Conservation (phyloP, 306 rosid genomes). For the Rosa persica region DNA sequence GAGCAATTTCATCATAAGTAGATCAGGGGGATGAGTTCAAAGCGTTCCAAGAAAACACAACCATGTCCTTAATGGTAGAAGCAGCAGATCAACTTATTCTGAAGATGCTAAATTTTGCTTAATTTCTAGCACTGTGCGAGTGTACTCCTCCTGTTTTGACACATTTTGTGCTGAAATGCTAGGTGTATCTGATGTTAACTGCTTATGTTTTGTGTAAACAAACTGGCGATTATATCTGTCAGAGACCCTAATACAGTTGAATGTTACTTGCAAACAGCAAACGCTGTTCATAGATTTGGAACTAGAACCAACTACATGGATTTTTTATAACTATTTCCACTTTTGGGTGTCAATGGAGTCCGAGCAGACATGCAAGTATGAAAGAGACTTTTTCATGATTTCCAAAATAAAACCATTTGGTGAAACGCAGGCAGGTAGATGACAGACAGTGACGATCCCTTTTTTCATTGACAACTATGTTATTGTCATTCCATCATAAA, state of each 20-base stretch:
- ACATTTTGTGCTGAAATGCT: not conserved
- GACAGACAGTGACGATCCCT: not conserved
- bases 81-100: not conserved
- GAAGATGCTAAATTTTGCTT: not conserved
- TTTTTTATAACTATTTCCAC: not conserved
- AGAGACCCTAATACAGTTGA: not conserved
- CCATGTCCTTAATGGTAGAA: not conserved
- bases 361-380: not conserved
- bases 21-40: constrained; percentile 10
- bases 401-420: not conserved
- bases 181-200: not conserved
- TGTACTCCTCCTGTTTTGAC: not conserved
- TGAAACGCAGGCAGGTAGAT: not conserved
- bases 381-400: not conserved
- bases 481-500: not conserved
- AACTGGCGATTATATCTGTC: not conserved
- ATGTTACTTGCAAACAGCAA: not conserved
- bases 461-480: not conserved
- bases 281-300: not conserved
- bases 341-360: not conserved
- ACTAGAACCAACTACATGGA: not conserved
- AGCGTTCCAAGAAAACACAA: not conserved
- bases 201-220: not conserved
- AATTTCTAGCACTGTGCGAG: too few relatives aligned
- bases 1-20: not conserved